Conservation (phyloP, 108 stramenopile species). For the Chaetoceros muelleri region DNA sequence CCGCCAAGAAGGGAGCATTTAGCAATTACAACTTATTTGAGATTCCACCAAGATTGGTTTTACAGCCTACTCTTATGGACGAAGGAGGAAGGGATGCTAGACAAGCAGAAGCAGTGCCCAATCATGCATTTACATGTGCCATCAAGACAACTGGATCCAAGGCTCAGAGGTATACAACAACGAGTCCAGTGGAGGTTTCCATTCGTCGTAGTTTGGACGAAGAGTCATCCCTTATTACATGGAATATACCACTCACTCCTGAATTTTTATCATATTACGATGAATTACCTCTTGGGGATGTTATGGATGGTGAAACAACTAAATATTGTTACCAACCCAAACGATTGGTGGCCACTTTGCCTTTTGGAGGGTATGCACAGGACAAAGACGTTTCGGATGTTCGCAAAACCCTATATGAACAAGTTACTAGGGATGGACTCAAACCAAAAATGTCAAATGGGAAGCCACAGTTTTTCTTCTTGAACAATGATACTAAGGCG, state of each 20-base stretch:
- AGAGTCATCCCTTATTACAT: conserved; percentile 26
- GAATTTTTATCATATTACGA: conserved; percentile 34
- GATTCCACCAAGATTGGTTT: conserved; percentile 47
- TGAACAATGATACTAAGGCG: conserved; percentile 61
- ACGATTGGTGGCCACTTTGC: conserved; percentile 57
- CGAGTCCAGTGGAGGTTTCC: conserved; percentile 55
- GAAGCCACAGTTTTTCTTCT: conserved; percentile 75
- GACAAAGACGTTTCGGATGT: conserved; percentile 54
- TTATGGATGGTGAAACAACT: conserved; percentile 8
- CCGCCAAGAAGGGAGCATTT: conserved; percentile 19
- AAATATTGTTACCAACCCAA: conserved; percentile 23
- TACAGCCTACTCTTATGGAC: conserved; percentile 44
- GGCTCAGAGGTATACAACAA: conserved; percentile 47
- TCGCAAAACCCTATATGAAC: conserved; percentile 58
- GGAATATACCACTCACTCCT: conserved; percentile 49
- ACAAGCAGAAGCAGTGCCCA: conserved; percentile 48
- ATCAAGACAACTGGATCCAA: conserved; percentile 76
- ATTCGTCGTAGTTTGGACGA: conserved; percentile 18
- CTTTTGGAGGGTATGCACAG: conserved; percentile 64
- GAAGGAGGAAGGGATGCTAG: conserved; percentile 36
- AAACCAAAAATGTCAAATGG: conserved; percentile 59
- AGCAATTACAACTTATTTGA: conserved; percentile 42
- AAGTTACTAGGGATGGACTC: conserved; percentile 54
- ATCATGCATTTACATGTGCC: conserved; percentile 64
- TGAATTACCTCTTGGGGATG: conserved; percentile 34